Base-by-base conservation (phyloP, 805 yeast species). In the Candida maesae region DNA sequence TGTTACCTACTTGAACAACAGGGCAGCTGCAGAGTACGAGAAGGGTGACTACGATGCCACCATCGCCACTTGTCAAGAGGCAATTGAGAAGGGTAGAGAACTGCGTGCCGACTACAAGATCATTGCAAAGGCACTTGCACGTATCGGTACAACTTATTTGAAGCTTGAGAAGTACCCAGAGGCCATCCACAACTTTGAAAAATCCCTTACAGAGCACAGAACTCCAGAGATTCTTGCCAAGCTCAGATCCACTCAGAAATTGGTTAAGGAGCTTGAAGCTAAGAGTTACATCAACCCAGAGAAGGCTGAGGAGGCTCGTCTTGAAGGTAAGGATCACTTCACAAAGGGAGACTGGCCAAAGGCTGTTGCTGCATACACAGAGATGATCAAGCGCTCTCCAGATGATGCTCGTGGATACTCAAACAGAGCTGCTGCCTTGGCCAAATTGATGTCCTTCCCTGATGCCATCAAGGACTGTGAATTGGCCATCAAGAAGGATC, bases 1-100 rank as follows among this genome's bases (percentile, higher is more conserved):
- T 61, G 87, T 91, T 58, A 91, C 98, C 1, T 93, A 84, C 62
- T 74, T 93, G 62, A 93, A 95, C 72, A 93, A 93, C 73, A 80
- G 95, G 58, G 93, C 99, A 29, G 98, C 99, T 42, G 99, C 99
- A 25, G 96, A 93, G 67, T 93, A 67, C 59, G 99, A 93, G 68
- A 88, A 90, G 64, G 96, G 93, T 47, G 96, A 89, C 58, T 85
- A 76, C 57, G 96, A 89, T 43, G 66, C 81, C 10, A 90, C 96
- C 30, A 85, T 93, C 50, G 66, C 73, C 45, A 87, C 97, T 5
- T 83, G 96, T 63, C 68, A 77, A 53, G 66, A 67, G 36, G 98
- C 99, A 19, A 76, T 91, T 48, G 96, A 87, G 31, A 80, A 85
- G 62, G 96, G 96, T 50, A 79, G 96, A 68, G 91, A 83, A 53